Evolutionary conservation across 352 stramenopile genomes (phyloP), one percentile per base, ranked within the genome.

Genomic region (Phytopythium boreale): DNA sequence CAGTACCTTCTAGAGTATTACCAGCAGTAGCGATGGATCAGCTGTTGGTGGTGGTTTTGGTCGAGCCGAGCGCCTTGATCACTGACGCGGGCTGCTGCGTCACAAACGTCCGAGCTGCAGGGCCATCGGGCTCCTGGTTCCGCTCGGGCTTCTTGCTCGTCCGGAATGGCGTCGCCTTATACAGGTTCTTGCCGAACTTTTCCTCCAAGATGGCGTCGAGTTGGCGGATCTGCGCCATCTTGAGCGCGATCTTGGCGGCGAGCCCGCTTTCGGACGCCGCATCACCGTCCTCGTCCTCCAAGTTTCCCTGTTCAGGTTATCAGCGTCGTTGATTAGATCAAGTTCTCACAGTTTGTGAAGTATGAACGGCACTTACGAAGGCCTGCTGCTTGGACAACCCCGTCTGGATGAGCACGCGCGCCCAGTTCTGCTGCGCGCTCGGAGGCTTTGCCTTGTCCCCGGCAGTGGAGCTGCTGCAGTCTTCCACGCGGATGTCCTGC

Each of bases 331-430:
- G 14, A 15, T 56, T 39, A 56, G 47, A 2, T 34, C 24, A 6
- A 19, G 4, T 26, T 22, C 5, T 27, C 19, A 26, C 43, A 26
- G 9, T 5, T 7, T 26, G 19, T 26, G 14, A 19, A 8, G 24
- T 27, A 34, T 34, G 1, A 24, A 53, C 10, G 2, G 2, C 52
- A 65, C 74, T 72, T 71, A 89, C 80, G 56, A 79, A 87, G 7
- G 82, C 82, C 61, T 91, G 77, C 31, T 91, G 80, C 49, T 88
- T 89, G 26, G 77, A 75, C 29, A 91, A 68, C 19, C 77, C 80
- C 31, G 77, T 77, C 56, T 89, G 70, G 29, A 89, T 82, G 12
- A 91, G 77, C 6, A 91, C 73, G 6, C 74, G 68, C 4, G 75
- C 89, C 82, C 82, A 91, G 51, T 62, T 87, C 34, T 77, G 74